These are phyloP conservation scores for Gamsiella multidivaricata DNA, from an alignment of 192 early-diverging fungal species.

Conservation along the genomic window DNA sequence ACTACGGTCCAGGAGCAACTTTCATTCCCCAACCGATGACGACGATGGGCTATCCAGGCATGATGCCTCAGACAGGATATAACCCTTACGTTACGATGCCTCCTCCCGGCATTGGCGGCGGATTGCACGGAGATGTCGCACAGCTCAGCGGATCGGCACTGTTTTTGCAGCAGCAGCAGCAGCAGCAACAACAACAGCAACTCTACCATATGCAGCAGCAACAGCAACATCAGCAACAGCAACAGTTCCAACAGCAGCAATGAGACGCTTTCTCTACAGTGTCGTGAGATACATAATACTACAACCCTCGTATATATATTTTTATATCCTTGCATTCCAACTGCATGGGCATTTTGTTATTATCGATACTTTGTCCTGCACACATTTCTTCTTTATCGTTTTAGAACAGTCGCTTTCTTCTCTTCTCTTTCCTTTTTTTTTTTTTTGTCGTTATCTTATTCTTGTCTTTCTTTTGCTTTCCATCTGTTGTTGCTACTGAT, in stretches of 20 bases:
- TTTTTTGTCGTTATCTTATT: slow-evolving; percentile 6
- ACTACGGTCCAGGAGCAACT: slow-evolving; percentile 29
- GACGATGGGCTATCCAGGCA: slow-evolving; percentile 38
- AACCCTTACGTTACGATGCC: slow-evolving; percentile 37
- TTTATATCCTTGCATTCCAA: background rate
- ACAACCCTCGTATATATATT: slow-evolving; percentile 10
- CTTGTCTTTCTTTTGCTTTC: background rate
- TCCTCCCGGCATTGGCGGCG: slow-evolving; percentile 32
- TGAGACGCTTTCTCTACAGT: no score
- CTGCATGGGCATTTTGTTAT: background rate
- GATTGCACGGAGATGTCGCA: slow-evolving; percentile 11
- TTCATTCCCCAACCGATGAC: slow-evolving; percentile 39
- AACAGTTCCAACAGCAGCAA: slow-evolving; percentile 16
- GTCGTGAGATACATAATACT: no score
- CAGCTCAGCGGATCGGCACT: slow-evolving; percentile 22
- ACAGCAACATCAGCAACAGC: slow-evolving; percentile 29
- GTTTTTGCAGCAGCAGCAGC: slow-evolving; percentile 40
- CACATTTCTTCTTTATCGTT: background rate
- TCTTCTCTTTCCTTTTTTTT: slow-evolving; percentile 7
- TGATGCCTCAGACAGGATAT: slow-evolving; percentile 41
- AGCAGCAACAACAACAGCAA: slow-evolving; percentile 19
- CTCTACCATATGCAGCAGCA: slow-evolving; percentile 31
- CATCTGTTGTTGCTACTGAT: slow-evolving; percentile 17
- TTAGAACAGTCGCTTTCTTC: slow-evolving; percentile 8
- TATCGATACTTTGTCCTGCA: background rate